Percentiles rank a stretch among this genome's conserved stretches.
Conservation (phyloP, 306 rosid species). For the Lagenaria siceraria region DNA sequence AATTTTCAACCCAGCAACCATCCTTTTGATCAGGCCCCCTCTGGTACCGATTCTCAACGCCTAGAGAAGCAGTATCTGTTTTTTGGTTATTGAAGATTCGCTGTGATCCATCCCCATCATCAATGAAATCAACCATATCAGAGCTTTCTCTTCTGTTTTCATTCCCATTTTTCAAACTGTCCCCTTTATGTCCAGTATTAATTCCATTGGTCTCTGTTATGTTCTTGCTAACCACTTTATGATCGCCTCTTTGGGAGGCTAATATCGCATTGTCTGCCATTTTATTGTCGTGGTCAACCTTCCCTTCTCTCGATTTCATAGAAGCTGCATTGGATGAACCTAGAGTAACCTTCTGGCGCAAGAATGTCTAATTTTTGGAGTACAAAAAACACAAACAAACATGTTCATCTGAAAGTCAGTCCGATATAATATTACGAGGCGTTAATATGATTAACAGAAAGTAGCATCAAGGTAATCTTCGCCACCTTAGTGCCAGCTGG, state of each 20-base stretch:
- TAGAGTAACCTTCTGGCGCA: slow-evolving; percentile 85
- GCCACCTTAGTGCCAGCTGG: slow-evolving; percentile 91
- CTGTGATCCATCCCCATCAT: background rate
- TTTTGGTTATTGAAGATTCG: background rate
- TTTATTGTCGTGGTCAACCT: slow-evolving; percentile 17
- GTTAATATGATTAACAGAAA: background rate
- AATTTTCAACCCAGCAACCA: slow-evolving; percentile 28
- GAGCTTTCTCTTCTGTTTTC: slow-evolving; percentile 17
- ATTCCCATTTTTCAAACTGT: slow-evolving; percentile 22
- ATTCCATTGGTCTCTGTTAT: slow-evolving; percentile 21
- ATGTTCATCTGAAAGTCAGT: background rate
- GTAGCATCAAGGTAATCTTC: background rate
- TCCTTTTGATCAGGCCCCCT: slow-evolving; percentile 33
- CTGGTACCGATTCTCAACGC: slow-evolving; percentile 4
- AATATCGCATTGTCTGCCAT: slow-evolving; percentile 14
- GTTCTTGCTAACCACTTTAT: slow-evolving; percentile 14
- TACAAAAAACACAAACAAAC: background rate
- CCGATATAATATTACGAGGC: background rate
- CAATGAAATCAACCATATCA: slow-evolving; percentile 25
- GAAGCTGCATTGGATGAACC: slow-evolving; percentile 37
- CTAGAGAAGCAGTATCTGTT: background rate
- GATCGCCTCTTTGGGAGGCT: slow-evolving; percentile 13
- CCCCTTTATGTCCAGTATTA: slow-evolving; percentile 16
- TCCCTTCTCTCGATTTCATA: slow-evolving; percentile 28
- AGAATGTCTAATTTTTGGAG: slow-evolving; percentile 47